phyloP scores from a whole-genome alignment of 2,329 filamentous ascomycete genomes.

The Colletotrichum somersetense region DNA sequence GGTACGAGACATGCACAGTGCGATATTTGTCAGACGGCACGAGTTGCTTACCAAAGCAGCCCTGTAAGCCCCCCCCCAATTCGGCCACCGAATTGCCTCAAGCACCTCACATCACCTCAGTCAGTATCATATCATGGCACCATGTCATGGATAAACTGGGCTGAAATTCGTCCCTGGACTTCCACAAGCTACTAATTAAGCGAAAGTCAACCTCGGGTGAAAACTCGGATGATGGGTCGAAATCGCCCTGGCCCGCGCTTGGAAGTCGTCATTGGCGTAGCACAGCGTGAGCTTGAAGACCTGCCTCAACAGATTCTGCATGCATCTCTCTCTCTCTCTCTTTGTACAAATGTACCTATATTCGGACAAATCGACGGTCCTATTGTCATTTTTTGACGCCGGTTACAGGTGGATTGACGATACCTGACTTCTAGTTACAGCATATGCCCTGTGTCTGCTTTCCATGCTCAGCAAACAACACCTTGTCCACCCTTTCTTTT shows the following conservation, averaged over 20 bases:
- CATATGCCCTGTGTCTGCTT: background rate
- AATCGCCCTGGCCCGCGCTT: background rate
- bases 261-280: background rate
- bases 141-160: background rate
- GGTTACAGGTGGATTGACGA: no score
- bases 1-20: slow-evolving; percentile 36
- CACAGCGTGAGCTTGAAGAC: no score
- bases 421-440: background rate
- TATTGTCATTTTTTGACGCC: background rate
- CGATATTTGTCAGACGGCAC: background rate
- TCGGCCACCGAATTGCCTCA: slow-evolving; percentile 11
- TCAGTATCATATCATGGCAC: background rate
- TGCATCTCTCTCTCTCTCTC: background rate
- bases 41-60: slow-evolving; percentile 33
- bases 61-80: slow-evolving; percentile 6
- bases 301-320: background rate
- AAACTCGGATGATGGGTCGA: background rate
- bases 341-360: background rate
- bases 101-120: background rate
- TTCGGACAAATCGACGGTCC: no score
- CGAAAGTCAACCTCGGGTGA: background rate
- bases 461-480: background rate
- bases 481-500: background rate
- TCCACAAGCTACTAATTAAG: background rate
- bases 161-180: background rate